A percentile compares a stretch with the other conserved stretches of the same genome.
Conservation (phyloP, 106 monocot species). For the Dioscorea zingiberensis region DNA sequence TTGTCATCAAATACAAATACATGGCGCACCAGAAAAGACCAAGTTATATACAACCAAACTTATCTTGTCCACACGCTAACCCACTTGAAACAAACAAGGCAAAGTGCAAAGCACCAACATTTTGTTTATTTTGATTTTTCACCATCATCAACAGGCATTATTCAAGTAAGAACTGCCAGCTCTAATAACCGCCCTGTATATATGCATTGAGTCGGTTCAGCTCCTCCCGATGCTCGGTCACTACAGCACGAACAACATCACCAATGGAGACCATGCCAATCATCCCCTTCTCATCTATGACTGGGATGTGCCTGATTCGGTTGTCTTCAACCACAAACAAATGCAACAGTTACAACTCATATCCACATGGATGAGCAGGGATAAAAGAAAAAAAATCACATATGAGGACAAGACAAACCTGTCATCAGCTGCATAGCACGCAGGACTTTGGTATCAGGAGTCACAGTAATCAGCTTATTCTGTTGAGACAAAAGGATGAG, state of each 20-base stretch:
- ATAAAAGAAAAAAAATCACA: too few species aligned
- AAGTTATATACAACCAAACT: background rate
- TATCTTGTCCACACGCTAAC: background rate
- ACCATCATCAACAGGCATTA: slow-evolving; percentile 20
- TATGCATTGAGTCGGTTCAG: slow-evolving; percentile 81
- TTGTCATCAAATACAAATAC: background rate
- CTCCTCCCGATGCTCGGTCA: slow-evolving; percentile 84
- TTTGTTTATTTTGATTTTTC: slow-evolving; percentile 5
- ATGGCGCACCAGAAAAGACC: background rate
- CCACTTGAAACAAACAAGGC: background rate
- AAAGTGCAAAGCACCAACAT: background rate
- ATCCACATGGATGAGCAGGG: too few species aligned
- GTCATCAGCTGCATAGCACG: slow-evolving; percentile 99
- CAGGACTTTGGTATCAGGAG: slow-evolving; percentile 80
- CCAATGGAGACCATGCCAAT: slow-evolving; percentile 96
- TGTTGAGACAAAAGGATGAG: slow-evolving; percentile 5
- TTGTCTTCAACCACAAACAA: slow-evolving; percentile 43
- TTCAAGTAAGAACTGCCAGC: background rate
- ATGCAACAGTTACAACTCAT: background rate
- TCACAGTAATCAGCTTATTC: slow-evolving; percentile 97
- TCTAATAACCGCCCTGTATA: slow-evolving; percentile 91
- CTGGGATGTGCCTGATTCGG: slow-evolving; percentile 91
- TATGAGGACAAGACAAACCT: slow-evolving; percentile 28
- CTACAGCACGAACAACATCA: slow-evolving; percentile 91
- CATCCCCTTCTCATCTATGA: slow-evolving; percentile 68